Evolutionary conservation across 306 rosid species (phyloP).

Genomic region (Luffa aegyptiaca): DNA sequence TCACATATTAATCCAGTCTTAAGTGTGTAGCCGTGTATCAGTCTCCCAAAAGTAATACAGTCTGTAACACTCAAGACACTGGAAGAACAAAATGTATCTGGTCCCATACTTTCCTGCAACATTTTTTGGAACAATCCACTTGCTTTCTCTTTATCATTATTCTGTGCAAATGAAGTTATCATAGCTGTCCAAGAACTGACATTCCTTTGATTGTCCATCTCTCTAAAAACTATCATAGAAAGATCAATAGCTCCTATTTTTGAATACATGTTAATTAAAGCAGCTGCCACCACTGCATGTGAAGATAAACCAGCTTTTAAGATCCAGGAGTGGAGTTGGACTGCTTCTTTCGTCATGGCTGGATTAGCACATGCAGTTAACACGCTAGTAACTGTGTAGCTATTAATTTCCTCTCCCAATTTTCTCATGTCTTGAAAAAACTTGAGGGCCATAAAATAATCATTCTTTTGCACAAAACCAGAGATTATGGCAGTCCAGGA

Average conservation of each 20-base stretch:
- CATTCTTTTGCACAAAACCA: constrained; percentile 51
- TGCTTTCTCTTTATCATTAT: constrained; percentile 27
- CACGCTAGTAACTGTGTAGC: constrained; percentile 43
- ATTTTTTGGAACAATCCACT: constrained; percentile 36
- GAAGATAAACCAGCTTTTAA: constrained; percentile 39
- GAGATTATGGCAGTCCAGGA: constrained; percentile 81
- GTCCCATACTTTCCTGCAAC: constrained; percentile 44
- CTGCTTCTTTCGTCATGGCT: constrained; percentile 24
- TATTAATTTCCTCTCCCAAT: constrained; percentile 46
- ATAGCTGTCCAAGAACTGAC: constrained; percentile 41
- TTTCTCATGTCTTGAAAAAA: constrained; percentile 57
- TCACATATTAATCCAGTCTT: constrained; percentile 35
- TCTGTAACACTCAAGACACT: constrained; percentile 46
- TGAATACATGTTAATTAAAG: constrained; percentile 58
- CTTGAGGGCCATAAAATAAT: constrained; percentile 34
- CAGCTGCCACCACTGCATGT: constrained; percentile 19
- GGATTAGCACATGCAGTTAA: constrained; percentile 47
- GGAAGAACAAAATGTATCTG: constrained; percentile 51
- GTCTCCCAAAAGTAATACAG: constrained; percentile 40
- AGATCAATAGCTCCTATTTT: constrained; percentile 46
- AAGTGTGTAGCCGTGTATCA: constrained; percentile 43
- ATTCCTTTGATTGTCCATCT: constrained; percentile 30
- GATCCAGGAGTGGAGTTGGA: constrained; percentile 48
- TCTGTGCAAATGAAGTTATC: constrained; percentile 47
- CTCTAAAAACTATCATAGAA: constrained; percentile 41